Evolutionary conservation across 2,329 filamentous ascomycete species (phyloP), one percentile per base, ranked within the genome.

Genomic region (Phyllosticta citribraziliensis): DNA sequence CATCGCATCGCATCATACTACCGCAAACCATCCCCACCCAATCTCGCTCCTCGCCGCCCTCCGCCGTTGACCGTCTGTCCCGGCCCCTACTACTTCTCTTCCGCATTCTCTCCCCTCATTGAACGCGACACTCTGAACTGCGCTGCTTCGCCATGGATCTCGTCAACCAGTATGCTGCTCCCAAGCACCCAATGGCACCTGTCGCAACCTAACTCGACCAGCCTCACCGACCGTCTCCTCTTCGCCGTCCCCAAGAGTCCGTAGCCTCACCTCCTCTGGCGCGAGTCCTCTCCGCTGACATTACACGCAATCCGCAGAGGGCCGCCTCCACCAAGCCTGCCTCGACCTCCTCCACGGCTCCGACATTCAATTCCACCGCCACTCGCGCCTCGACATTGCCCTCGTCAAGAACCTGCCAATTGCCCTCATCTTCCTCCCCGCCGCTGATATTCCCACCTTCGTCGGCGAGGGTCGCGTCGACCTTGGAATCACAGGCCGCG

Each of bases 181-280:
- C 56, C 19, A 62, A 19, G 55, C 61, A 61, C 55, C 63, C 51
- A 56, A 57, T 27, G 35, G 12, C 61, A 12, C 54, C 65, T 76
- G 27, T 30, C 27, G 27, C 27, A 30, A 66, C 75, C 73, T 74
- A 70, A 75, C 72, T 62, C 72, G 61, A 68, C 67, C 66, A 96
- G 91, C 79, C 83, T 97, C 73, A 91, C 94, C 81, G 92, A 93
- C 72, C 88, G 94, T 66, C 83, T 97, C 62, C 84, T 97, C 65
- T 97, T 99, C 73, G 94, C 94, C 64, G 90, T 99, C n/a, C 94
- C 94, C 64, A 99, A 99, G 80, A 99, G 91, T 92, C 79, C 80
- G 89, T 85, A 60, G 58, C 65, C 62, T 50, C 58, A 52, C 52
- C 47, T 63, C 58, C 17, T n/a, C 40, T 47, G 40, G 40, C 30